Evolutionary conservation across 495 filamentous ascomycete genomes (phyloP).

Genomic region (Parachaetomium inaequale): DNA sequence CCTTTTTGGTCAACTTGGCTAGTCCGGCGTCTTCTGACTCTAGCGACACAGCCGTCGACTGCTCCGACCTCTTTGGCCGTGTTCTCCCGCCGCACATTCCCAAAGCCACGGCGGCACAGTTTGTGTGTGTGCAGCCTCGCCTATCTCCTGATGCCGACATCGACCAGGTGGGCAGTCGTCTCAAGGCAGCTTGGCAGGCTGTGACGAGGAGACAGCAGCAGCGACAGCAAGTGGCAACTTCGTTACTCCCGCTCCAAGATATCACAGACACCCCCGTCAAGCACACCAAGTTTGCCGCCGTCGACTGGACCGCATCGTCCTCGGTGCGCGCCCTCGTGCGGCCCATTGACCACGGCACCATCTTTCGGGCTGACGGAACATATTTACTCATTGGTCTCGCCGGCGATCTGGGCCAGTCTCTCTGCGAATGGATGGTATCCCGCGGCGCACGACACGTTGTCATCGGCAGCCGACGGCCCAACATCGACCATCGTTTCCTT

Average conservation of each 20-base stretch:
- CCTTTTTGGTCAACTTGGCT: not conserved
- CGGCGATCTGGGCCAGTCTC: slow-evolving; percentile 45
- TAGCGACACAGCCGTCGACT: too few relatives aligned
- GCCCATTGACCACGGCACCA: not conserved
- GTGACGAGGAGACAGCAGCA: not conserved
- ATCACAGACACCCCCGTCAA: not conserved
- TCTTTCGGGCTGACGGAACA: slow-evolving; percentile 33
- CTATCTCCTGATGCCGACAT: not conserved
- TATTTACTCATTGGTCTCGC: slow-evolving; percentile 53
- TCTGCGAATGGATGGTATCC: slow-evolving; percentile 52
- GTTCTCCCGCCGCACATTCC: not conserved
- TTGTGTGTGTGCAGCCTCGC: not conserved
- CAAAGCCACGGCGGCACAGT: not conserved
- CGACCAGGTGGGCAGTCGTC: not conserved
- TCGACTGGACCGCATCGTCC: not conserved
- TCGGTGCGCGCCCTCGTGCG: not conserved
- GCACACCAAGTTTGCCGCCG: not conserved
- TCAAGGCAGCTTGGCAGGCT: not conserved
- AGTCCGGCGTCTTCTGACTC: too few relatives aligned
- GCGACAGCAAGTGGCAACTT: not conserved
- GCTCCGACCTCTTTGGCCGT: not conserved
- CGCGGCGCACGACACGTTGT: slow-evolving; percentile 50
- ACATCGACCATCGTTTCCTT: slow-evolving; percentile 6
- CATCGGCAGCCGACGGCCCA: slow-evolving; percentile 51
- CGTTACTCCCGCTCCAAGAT: not conserved